phyloP scores from a whole-genome alignment of 225 moss, liverwort and hornwort species.

The Physcomitrellopsis africana region DNA sequence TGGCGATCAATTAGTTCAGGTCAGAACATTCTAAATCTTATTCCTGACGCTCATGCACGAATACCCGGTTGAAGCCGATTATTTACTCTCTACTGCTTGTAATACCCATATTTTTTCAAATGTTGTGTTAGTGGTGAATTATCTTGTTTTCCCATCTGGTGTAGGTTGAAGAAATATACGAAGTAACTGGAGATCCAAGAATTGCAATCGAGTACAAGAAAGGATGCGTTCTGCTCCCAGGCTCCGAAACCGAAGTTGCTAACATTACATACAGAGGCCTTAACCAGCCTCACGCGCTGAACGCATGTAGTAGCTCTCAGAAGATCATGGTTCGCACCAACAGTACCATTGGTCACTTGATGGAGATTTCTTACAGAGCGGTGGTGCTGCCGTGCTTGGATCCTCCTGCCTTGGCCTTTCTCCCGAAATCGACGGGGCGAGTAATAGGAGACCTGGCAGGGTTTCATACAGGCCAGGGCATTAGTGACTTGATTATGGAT shows the following conservation, averaged over 20 bases:
- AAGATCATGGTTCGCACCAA: constrained; percentile 72
- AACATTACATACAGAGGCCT: constrained; percentile 70
- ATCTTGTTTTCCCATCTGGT: constrained; percentile 14
- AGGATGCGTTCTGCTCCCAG: constrained; percentile 59
- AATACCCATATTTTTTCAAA: too few relatives aligned
- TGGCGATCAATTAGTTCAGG: constrained; percentile 66
- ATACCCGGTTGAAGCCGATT: too few relatives aligned
- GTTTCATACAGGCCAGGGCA: constrained; percentile 41
- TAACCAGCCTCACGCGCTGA: constrained; percentile 52
- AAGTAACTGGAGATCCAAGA: constrained; percentile 57
- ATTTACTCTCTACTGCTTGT: too few relatives aligned
- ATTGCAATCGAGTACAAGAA: constrained; percentile 58
- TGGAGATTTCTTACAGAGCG: constrained; percentile 70
- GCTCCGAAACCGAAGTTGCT: constrained; percentile 70
- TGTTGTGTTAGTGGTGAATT: too few relatives aligned
- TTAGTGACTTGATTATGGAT: constrained; percentile 58
- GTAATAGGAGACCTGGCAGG: constrained; percentile 45
- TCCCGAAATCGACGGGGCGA: constrained; percentile 54
- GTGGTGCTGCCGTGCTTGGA: constrained; percentile 57
- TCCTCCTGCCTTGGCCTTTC: constrained; percentile 60
- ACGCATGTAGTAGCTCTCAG: constrained; percentile 49
- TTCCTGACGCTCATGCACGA: too few relatives aligned
- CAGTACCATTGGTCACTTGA: constrained; percentile 57
- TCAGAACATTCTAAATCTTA: constrained; percentile 27
- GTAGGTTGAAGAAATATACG: constrained; percentile 73